Evolutionary conservation across 805 yeast species (phyloP).

Genomic region (Alloascoidea africana): DNA sequence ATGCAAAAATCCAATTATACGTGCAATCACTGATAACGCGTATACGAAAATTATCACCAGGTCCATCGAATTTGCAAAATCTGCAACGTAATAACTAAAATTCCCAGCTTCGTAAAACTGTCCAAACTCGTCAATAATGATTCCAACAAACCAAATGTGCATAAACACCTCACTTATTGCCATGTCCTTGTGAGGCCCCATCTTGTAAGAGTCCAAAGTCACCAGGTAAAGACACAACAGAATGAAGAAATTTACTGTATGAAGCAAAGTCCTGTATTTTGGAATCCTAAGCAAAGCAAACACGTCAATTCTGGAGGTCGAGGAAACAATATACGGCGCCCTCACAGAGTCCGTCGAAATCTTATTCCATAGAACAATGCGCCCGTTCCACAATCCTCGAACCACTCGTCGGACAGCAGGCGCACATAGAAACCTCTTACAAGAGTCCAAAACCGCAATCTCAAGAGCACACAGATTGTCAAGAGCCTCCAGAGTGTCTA

Average conservation of each 20-base stretch:
- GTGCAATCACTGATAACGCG: slow-evolving; percentile 9
- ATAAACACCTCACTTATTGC: slow-evolving; percentile 20
- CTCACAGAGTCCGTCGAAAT: slow-evolving; percentile 12
- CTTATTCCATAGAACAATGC: slow-evolving; percentile 18
- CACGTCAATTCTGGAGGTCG: slow-evolving; percentile 8
- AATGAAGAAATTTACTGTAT: slow-evolving; percentile 15
- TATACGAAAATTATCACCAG: slow-evolving; percentile 11
- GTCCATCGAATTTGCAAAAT: slow-evolving; percentile 17
- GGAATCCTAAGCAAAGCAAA: slow-evolving; percentile 18
- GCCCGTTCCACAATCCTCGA: slow-evolving; percentile 16
- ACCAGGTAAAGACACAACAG: slow-evolving; percentile 13
- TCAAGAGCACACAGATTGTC: slow-evolving; percentile 12
- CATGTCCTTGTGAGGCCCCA: slow-evolving; percentile 5
- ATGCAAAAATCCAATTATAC: slow-evolving; percentile 9
- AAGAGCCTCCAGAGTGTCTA: slow-evolving; percentile 8
- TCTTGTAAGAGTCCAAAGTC: slow-evolving; percentile 8
- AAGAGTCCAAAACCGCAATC: slow-evolving; percentile 14
- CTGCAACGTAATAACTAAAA: slow-evolving; percentile 12
- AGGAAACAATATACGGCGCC: slow-evolving; percentile 11
- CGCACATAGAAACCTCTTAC: slow-evolving; percentile 14
- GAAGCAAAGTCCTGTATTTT: slow-evolving; percentile 14
- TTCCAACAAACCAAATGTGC: slow-evolving; percentile 85
- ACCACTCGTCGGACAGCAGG: slow-evolving; percentile 14
- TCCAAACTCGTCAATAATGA: slow-evolving; percentile 81
- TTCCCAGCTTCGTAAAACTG: slow-evolving; percentile 17